Base-by-base conservation (phyloP, 495 filamentous ascomycete genomes). In the Penicillium paxilli region DNA sequence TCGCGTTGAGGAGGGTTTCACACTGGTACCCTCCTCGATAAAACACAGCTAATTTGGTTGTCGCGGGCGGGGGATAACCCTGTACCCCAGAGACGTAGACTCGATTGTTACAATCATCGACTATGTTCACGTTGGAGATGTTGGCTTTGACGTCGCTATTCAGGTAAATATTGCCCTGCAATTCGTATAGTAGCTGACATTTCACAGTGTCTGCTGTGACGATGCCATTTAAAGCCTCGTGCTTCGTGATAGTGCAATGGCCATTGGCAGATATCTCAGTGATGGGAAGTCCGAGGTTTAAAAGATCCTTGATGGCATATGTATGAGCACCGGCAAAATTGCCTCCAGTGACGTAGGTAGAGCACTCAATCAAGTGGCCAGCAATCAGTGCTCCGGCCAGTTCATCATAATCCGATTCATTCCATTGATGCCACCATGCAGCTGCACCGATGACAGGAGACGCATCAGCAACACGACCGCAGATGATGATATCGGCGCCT, bases 121-220 rank as follows among this genome's bases (percentile, higher is more conserved):
- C n/a, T n/a, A n/a, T n/a, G n/a, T n/a, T n/a, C n/a, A n/a, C n/a
- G n/a, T n/a, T n/a, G n/a, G n/a, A n/a, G n/a, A n/a, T n/a, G n/a
- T n/a, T n/a, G n/a, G n/a, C n/a, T n/a, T n/a, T n/a, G 4, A 85
- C 81, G 60, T 83, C 78, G 25, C 64, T 69, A 59, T 84, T 81
- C 21, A 79, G 62, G 49, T 83, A 82, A 20, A 71, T 57, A 12
- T 64, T 71, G 0, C 82, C 81, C 51, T 83, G 81, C 19, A 83
- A 65, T 60, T 85, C 81, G 53, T 85, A 85, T n/a, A 84, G 54
- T 5, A 83, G 63, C 52, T 83, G 78, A 38, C 64, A 72, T 17
- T 69, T 73, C 11, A 78, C 65, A 0, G 78, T 82, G 10, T 74
- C 76, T 19, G 44, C 57, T 19, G 45, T 60, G 1, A 72, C 59